These are phyloP conservation scores for Alternaria viburni DNA, from an alignment of 2,329 filamentous ascomycete genomes.

Conservation along the genomic window DNA sequence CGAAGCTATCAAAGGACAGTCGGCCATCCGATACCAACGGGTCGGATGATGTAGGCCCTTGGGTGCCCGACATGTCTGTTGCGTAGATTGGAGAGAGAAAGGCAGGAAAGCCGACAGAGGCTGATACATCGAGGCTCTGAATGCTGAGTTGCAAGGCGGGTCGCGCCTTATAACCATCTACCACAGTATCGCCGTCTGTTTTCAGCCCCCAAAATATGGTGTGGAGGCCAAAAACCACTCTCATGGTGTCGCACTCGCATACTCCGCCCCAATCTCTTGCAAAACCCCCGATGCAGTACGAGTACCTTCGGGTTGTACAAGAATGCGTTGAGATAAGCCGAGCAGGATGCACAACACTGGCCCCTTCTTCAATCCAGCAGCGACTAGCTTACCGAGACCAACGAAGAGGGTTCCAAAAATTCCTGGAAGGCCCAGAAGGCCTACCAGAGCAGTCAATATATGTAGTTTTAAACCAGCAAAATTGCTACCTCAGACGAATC, in stretches of 20 bases:
- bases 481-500: not conserved
- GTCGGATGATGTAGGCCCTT: accelerated
- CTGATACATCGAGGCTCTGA: too few relatives aligned
- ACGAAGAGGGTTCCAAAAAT: not conserved
- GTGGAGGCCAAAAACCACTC: not conserved
- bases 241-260: not conserved
- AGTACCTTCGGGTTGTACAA: not conserved
- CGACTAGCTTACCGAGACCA: not conserved
- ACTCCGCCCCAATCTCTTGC: not conserved
- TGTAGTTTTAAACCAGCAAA: not conserved
- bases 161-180: too few relatives aligned
- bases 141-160: too few relatives aligned
- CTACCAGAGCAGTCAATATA: not conserved
- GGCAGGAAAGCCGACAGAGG: not conserved
- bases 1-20: not conserved
- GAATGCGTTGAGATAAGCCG: not conserved
- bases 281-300: not conserved
- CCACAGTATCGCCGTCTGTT: not conserved
- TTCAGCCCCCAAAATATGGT: not conserved
- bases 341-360: not conserved
- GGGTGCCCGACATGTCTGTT: not conserved
- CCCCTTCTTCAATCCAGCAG: not conserved
- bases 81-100: not conserved
- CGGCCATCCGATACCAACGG: accelerated
- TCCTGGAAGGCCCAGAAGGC: not conserved